Conservation (phyloP, 192 early-diverging fungal genomes). For the Gryganskiella cystojenkinii region DNA sequence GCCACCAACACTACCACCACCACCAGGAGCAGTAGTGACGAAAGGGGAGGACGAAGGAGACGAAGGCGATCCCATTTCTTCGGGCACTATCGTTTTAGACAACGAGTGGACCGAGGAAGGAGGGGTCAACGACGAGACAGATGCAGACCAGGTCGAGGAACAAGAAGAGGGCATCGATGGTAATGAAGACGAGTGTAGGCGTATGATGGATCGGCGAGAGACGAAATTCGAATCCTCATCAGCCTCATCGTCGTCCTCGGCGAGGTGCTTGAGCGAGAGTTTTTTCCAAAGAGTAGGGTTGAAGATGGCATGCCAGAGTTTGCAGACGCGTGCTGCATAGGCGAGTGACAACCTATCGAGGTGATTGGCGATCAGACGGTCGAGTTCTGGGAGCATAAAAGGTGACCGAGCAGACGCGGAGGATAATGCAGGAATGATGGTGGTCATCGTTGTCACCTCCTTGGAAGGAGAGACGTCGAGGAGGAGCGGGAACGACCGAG, state of each 20-base stretch:
- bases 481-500: too few species aligned
- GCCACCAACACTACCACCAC: too few species aligned
- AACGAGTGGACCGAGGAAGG: too few species aligned
- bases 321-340: constrained; percentile 42
- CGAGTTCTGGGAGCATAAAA: constrained; percentile 47
- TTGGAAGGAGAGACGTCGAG: too few species aligned
- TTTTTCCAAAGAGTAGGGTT: constrained; percentile 39
- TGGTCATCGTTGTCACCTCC: too few species aligned
- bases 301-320: constrained; percentile 41
- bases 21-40: too few species aligned
- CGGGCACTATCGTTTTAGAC: too few species aligned
- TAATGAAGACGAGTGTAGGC: neutral
- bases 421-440: too few species aligned
- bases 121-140: too few species aligned
- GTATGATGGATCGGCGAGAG: neutral
- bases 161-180: constrained; percentile 38
- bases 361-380: constrained; percentile 42
- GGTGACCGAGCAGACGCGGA: constrained; percentile 5
- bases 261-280: constrained; percentile 29
- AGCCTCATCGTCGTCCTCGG: constrained; percentile 27
- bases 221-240: constrained; percentile 41
- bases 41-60: neutral
- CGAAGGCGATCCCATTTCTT: neutral
- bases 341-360: constrained; percentile 30
- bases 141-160: constrained; percentile 32